Conservation (phyloP, 768 basidiomycete species). For the Collybia sp. region DNA sequence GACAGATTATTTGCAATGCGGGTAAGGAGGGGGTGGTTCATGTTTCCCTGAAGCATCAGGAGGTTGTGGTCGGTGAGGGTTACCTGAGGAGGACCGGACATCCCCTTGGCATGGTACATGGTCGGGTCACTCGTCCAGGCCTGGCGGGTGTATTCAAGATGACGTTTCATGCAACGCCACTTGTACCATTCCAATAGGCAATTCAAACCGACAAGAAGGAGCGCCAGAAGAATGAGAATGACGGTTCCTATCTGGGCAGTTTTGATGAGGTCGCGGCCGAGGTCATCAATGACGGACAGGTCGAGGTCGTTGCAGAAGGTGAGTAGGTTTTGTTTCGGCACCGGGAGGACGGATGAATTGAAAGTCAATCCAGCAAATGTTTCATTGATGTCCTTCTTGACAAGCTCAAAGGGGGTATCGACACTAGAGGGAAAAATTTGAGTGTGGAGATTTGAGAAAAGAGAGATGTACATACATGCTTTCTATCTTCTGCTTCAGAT, state of each 20-base stretch:
- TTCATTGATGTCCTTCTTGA: constrained; percentile 87
- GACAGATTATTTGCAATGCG: constrained; percentile 56
- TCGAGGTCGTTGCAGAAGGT: constrained; percentile 79
- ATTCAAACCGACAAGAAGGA: constrained; percentile 70
- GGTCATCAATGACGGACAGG: constrained; percentile 80
- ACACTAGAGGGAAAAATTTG: constrained; percentile 39
- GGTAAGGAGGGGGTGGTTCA: constrained; percentile 70
- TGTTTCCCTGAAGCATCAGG: constrained; percentile 65
- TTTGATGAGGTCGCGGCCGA: constrained; percentile 75
- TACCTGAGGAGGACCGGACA: constrained; percentile 41
- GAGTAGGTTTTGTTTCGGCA: constrained; percentile 66
- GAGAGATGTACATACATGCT: constrained; percentile 47
- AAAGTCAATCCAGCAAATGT: constrained; percentile 75
- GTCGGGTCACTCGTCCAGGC: constrained; percentile 78
- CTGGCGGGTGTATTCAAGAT: constrained; percentile 66
- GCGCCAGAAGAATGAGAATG: constrained; percentile 65
- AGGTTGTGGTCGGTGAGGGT: constrained; percentile 73
- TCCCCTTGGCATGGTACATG: constrained; percentile 34
- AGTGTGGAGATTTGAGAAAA: neutral
- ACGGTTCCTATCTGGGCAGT: constrained; percentile 76
- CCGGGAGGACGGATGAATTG: constrained; percentile 67
- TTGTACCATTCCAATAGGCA: constrained; percentile 85
- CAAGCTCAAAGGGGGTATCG: constrained; percentile 79
- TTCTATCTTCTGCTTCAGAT: constrained; percentile 66
- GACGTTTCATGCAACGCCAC: constrained; percentile 66